These are phyloP conservation scores for Alnus rubra DNA, from an alignment of 306 rosid species.

Conservation along the genomic window DNA sequence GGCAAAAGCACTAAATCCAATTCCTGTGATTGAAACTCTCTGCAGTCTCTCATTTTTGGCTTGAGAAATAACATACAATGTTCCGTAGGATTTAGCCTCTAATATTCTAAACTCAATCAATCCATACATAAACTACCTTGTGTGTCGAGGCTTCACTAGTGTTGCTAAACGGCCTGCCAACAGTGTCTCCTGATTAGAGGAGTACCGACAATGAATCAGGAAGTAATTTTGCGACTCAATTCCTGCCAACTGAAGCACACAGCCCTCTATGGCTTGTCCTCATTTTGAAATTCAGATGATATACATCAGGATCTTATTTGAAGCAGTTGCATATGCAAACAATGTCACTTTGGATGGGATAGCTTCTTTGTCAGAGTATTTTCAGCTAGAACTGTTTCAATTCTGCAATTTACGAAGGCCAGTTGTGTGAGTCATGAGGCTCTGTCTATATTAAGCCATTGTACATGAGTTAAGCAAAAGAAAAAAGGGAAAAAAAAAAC, in stretches of 20 bases:
- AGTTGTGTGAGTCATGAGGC: not conserved
- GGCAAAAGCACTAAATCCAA: not conserved
- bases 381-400: not conserved
- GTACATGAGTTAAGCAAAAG: not conserved
- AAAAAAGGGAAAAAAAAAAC: not conserved
- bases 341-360: not conserved
- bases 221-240: not conserved
- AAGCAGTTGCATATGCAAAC: not conserved
- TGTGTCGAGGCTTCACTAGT: not conserved
- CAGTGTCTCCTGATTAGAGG: not conserved
- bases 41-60: not conserved
- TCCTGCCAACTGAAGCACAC: not conserved
- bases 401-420: not conserved
- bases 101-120: not conserved
- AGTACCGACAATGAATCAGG: not conserved
- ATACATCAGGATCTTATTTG: not conserved
- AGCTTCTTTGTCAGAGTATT: not conserved
- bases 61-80: not conserved
- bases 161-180: not conserved
- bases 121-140: not conserved
- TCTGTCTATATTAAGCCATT: not conserved
- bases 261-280: not conserved
- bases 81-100: not conserved
- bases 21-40: not conserved
- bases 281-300: not conserved